These are phyloP conservation scores for Allomyces macrogynus DNA, from an alignment of 192 early-diverging fungal species.

Conservation along the genomic window DNA sequence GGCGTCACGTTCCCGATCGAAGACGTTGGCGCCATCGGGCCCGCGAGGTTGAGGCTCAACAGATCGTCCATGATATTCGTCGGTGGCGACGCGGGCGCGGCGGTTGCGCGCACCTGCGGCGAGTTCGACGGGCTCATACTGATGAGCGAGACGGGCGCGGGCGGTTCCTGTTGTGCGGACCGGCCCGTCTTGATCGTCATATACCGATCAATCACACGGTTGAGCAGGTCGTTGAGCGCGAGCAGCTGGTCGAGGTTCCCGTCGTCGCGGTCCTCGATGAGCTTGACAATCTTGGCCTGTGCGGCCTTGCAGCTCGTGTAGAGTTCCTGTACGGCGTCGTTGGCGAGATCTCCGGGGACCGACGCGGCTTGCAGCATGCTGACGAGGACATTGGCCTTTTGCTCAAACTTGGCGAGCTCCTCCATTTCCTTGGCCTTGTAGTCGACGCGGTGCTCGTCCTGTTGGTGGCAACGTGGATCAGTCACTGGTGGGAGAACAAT, in stretches of 20 bases:
- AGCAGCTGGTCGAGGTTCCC: constrained; percentile 47
- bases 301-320: constrained; percentile 39
- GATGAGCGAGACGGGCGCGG: not conserved
- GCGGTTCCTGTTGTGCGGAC: not conserved
- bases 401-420: constrained; percentile 6
- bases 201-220: constrained; percentile 53
- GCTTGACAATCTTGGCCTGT: constrained; percentile 49
- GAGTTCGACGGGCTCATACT: not conserved
- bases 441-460: constrained; percentile 4
- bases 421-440: constrained; percentile 6
- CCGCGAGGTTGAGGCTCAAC: not conserved
- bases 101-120: not conserved
- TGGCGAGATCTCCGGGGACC: constrained; percentile 1
- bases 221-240: constrained; percentile 55
- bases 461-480: not conserved
- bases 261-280: constrained; percentile 51
- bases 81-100: not conserved
- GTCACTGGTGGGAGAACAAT: not conserved
- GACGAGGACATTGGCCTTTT: constrained; percentile 1
- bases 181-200: not conserved
- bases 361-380: constrained; percentile 1
- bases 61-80: not conserved
- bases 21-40: too few species aligned
- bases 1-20: too few species aligned
- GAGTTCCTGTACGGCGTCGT: constrained; percentile 31